Evolutionary conservation across 2,329 filamentous ascomycete species (phyloP).

Genomic region (Ceratocystis ficicola): DNA sequence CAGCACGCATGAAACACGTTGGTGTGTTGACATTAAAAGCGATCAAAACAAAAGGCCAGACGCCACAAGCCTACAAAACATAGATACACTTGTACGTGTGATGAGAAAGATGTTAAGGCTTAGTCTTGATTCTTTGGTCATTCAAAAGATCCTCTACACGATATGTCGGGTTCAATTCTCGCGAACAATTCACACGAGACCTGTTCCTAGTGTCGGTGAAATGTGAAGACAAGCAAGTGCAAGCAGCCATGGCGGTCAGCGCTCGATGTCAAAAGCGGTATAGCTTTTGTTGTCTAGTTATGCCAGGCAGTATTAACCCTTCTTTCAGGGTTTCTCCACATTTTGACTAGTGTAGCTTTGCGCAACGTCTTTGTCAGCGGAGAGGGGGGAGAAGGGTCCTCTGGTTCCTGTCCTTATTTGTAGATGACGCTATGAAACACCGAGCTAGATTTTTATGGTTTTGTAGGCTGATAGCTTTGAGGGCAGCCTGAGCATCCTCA

Average conservation of each 20-base stretch:
- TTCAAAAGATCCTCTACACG: background rate
- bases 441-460: too few relatives aligned
- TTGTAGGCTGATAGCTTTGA: too few relatives aligned
- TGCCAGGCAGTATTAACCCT: background rate
- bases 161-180: background rate
- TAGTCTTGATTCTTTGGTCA: background rate
- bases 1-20: conserved; percentile 5
- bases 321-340: background rate
- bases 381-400: background rate
- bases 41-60: conserved; percentile 12
- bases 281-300: background rate
- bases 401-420: too few relatives aligned
- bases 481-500: too few relatives aligned
- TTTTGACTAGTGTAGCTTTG: too few relatives aligned
- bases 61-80: background rate
- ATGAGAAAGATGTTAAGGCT: conserved; percentile 2
- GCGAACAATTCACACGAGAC: background rate
- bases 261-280: background rate
- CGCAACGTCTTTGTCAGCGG: background rate
- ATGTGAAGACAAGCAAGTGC: background rate
- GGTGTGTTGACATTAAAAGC: background rate
- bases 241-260: background rate
- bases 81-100: background rate
- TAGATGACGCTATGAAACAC: too few relatives aligned
- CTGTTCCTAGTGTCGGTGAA: background rate